Evolutionary conservation across 495 filamentous ascomycete species (phyloP), one percentile per base, ranked within the genome.

Genomic region (Lasiosphaeria miniovina): DNA sequence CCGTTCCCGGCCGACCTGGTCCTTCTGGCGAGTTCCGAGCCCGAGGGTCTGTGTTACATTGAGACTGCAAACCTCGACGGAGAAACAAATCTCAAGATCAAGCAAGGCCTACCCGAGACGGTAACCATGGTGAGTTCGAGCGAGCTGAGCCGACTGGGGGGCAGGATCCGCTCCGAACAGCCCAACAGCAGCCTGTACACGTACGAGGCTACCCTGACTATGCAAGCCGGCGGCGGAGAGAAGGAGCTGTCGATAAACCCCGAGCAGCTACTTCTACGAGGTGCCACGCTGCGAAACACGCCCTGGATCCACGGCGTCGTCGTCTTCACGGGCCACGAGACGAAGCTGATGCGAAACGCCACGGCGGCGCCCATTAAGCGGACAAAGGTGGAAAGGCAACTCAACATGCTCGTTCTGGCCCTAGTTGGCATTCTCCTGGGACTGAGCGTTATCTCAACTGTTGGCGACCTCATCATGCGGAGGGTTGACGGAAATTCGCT

Each of bases 121-220:
- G 86, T 88, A 54, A 82, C 88, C 60, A 77, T 96, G 58, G 94
- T 98, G 57, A 95, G 89, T 65, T 87, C 92, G 9, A 85, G 80
- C 58, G 94, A 98, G 58, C 76, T 99, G 57, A 91, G 92, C 69
- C 82, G 95, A 14, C 73, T 98, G 49, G 90, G 90, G 49, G 95
- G 95, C 24, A 88, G 88, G 56, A 74, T 98, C 62, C 86, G 90
- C 53, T 98, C 94, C 34, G 95, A 99, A 74, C 95, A 98, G 73
- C 95, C 95, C 17, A 99, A 99, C 78, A 96, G 92, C 77, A 97
- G 91, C 72, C 77, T 99, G 41, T 99, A 99, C 69, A 99, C 95
- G 4, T 99, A 97, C 71, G 95, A 99, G 74, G 95, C 91, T 46
- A 97, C 95, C 1, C 72, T 99, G 71, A 98, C 92, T 1, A 90